These are phyloP conservation scores for Eucalyptus guilfoylei DNA, from an alignment of 345 rosid species.

Conservation along the genomic window DNA sequence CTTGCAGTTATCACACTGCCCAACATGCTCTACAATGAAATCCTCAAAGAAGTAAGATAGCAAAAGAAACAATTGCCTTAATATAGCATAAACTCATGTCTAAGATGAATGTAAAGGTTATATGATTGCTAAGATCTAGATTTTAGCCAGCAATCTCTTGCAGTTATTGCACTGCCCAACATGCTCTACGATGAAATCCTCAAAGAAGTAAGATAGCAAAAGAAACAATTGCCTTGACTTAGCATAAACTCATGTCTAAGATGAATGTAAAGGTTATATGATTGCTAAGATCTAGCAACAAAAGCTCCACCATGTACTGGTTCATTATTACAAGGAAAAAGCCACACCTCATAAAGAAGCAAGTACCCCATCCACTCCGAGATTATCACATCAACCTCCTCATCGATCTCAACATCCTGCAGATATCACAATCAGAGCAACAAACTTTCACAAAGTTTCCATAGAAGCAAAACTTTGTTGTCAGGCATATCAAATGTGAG, in stretches of 20 bases:
- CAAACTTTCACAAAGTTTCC: not conserved
- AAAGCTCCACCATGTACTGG: not conserved
- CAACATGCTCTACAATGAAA: constrained; percentile 72
- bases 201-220: not conserved
- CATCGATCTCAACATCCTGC: constrained; percentile 91
- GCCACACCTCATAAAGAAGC: constrained; percentile 82
- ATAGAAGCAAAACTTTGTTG: not conserved
- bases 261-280: not conserved
- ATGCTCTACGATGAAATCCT: constrained; percentile 49
- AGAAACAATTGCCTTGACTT: not conserved
- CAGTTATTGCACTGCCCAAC: constrained; percentile 95
- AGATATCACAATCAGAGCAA: not conserved
- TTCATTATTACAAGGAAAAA: not conserved
- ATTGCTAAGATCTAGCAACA: not conserved
- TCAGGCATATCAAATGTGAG: not conserved
- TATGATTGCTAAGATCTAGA: not conserved
- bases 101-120: not conserved
- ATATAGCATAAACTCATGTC: not conserved
- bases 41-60: not conserved
- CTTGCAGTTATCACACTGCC: constrained; percentile 97
- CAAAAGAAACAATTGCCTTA: not conserved
- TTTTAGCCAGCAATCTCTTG: constrained; percentile 92
- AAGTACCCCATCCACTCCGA: constrained; percentile 99
- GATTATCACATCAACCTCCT: constrained; percentile 91
- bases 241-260: not conserved